Evolutionary conservation across 2,329 filamentous ascomycete genomes (phyloP).

Genomic region (Lasiodiplodia gonubiensis): DNA sequence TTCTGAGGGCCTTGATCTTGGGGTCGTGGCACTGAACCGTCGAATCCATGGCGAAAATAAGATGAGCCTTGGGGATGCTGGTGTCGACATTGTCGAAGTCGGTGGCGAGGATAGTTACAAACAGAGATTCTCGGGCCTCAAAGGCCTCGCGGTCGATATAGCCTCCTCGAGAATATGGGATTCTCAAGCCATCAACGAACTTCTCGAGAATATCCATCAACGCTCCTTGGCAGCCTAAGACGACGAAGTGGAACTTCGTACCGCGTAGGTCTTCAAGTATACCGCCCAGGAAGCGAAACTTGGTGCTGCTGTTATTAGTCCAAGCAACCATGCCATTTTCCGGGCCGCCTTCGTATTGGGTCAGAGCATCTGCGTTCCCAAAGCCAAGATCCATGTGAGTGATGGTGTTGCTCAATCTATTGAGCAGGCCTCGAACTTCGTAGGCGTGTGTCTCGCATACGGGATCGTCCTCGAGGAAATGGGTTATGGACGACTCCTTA

Average conservation of each 20-base stretch:
- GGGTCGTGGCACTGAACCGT: constrained; percentile 30
- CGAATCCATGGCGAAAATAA: constrained; percentile 51
- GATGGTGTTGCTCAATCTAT: background rate
- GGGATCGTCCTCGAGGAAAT: constrained; percentile 9
- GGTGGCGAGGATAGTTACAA: constrained; percentile 28
- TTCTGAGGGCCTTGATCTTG: constrained; percentile 1
- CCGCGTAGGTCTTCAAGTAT: constrained; percentile 38
- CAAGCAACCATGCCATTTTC: constrained; percentile 32
- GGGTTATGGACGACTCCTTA: background rate
- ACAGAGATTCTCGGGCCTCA: constrained; percentile 2
- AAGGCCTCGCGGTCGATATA: constrained; percentile 1
- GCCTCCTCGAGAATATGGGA: constrained; percentile 30
- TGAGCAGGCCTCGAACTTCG: constrained; percentile 9
- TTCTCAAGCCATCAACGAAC: constrained; percentile 37
- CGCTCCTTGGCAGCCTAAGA: constrained; percentile 38
- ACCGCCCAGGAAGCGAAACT: constrained; percentile 44
- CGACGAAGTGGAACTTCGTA: constrained; percentile 36
- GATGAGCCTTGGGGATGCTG: constrained; percentile 37
- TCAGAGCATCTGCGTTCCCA: constrained; percentile 14
- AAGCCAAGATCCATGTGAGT: constrained; percentile 25
- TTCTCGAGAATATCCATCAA: constrained; percentile 41
- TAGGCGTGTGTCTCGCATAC: background rate
- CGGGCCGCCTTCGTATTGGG: constrained; percentile 32
- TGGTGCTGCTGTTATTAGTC: constrained; percentile 37
- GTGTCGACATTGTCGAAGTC: constrained; percentile 30